Base-by-base conservation (phyloP, 495 filamentous ascomycete genomes). In the Apiosordaria backusii region DNA sequence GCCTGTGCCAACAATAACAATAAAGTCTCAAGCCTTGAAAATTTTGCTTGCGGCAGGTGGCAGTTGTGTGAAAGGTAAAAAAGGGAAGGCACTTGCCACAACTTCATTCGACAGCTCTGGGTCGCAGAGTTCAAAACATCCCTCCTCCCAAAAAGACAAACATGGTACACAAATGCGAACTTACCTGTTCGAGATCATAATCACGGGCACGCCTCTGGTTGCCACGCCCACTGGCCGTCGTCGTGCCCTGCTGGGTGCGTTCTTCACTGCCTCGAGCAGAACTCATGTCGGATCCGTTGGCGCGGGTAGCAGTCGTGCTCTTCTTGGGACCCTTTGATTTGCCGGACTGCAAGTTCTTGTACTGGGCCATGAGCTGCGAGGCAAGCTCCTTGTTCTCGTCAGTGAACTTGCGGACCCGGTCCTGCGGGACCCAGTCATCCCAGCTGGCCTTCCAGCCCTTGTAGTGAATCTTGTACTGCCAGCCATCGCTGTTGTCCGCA, bases 401-500 rank as follows among this genome's bases (percentile, higher is more conserved):
- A 45, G 88, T 96, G 77, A 92, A 89, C 81, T 97, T 97, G 65
- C 94, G 88, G 16, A 99, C 88, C 62, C 95, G 92, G 76, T 98
- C 95, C 76, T 94, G 88, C 9, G 91, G 88, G 50, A 98, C 95
- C 93, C 94, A 98, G 82, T 99, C 95, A 81, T 99, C 95, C 95
- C 95, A 99, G 88, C 92, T 97, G 74, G 91, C 91, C 80, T 99
- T 99, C 95, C 95, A 98, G 67, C 95, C 95, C 76, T 97, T 97
- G 80, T 99, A 99, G 77, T 99, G 95, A 58, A 99, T 92, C 68
- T 90, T 90, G 76, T 95, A 99, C 74, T 90, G 87, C 66, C 84
- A 90, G 53, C 87, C 84, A 57, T 88, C 91, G 71, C 90, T 90
- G 77, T 88, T 88, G 77, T 82, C 86, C 13, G 83, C 80, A 53